These are phyloP conservation scores for Baudoinia panamericana DNA, from an alignment of 495 filamentous ascomycete genomes.

Conservation along the genomic window DNA sequence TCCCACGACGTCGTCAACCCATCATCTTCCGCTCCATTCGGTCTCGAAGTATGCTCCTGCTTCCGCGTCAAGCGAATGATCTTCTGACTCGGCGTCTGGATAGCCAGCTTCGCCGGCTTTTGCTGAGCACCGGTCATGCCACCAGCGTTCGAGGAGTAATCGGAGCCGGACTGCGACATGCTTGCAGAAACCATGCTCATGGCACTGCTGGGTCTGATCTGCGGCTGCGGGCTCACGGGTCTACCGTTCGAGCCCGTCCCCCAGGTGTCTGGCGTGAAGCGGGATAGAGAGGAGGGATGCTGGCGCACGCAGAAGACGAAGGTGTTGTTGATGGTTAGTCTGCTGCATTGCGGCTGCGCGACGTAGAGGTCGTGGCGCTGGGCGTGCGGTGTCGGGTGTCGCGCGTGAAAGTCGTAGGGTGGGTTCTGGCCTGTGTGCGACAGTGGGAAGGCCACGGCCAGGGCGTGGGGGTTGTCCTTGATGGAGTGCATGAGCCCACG, in stretches of 20 bases:
- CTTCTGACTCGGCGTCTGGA: conserved; percentile 91
- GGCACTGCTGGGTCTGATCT: conserved; percentile 56
- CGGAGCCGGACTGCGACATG: conserved; percentile 46
- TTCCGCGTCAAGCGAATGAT: conserved; percentile 84
- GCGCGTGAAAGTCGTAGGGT: conserved; percentile 78
- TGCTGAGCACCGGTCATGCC: conserved; percentile 30
- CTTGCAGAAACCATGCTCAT: conserved; percentile 57
- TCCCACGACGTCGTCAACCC: conserved; percentile 65
- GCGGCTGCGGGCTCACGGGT: conserved; percentile 35
- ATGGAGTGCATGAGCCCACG: conserved; percentile 90
- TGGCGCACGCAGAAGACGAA: conserved; percentile 95
- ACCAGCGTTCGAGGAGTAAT: conserved; percentile 19
- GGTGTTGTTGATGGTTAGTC: conserved; percentile 83
- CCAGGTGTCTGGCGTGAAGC: conserved; percentile 36
- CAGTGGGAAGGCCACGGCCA: conserved; percentile 84
- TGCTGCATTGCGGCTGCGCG: conserved; percentile 80
- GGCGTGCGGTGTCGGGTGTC: conserved; percentile 93
- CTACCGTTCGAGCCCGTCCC: not conserved
- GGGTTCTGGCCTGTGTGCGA: conserved; percentile 84
- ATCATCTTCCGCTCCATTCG: conserved; percentile 40
- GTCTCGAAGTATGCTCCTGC: conserved; percentile 43
- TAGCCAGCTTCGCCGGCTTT: conserved; percentile 91
- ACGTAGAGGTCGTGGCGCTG: conserved; percentile 95
- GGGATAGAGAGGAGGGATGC: conserved; percentile 55
- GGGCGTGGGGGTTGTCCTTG: conserved; percentile 81